Conservation (phyloP, 2,329 filamentous ascomycete genomes). For the Neonectria faginata region DNA sequence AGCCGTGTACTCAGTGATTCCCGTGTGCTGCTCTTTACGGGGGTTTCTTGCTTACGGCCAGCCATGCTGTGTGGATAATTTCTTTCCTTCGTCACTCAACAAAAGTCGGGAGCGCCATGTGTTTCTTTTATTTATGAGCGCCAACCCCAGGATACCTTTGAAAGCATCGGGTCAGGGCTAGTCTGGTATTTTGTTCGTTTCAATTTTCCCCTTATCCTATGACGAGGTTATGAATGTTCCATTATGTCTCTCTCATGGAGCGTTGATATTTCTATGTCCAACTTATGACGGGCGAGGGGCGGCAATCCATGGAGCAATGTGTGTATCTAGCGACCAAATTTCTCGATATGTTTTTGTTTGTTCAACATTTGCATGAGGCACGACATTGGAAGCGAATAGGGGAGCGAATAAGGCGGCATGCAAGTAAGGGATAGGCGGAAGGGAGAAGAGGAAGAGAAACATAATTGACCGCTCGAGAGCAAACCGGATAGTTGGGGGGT, state of each 20-base stretch:
- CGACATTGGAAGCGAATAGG: conserved; percentile 33
- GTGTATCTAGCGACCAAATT: conserved; percentile 44
- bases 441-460: conserved; percentile 9
- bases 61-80: conserved; percentile 39
- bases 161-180: conserved; percentile 42
- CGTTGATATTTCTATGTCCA: conserved; percentile 43
- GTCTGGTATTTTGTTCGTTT: conserved; percentile 41
- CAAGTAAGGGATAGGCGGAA: neutral
- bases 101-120: conserved; percentile 45
- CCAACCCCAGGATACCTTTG: conserved; percentile 47
- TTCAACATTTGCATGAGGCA: conserved; percentile 38
- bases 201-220: conserved; percentile 37
- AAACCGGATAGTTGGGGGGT: neutral
- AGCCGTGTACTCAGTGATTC: conserved; percentile 41
- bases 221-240: conserved; percentile 45
- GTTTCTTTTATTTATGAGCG: conserved; percentile 46
- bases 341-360: conserved; percentile 31
- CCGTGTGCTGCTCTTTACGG: conserved; percentile 40
- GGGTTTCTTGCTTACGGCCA: conserved; percentile 46
- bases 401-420: conserved; percentile 7
- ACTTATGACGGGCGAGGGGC: conserved; percentile 40
- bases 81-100: conserved; percentile 33
- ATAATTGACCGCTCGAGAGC: neutral
- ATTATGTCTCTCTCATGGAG: conserved; percentile 42
- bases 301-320: conserved; percentile 42